phyloP scores from a whole-genome alignment of 257 asterid species.

The Pogostemon cablin region DNA sequence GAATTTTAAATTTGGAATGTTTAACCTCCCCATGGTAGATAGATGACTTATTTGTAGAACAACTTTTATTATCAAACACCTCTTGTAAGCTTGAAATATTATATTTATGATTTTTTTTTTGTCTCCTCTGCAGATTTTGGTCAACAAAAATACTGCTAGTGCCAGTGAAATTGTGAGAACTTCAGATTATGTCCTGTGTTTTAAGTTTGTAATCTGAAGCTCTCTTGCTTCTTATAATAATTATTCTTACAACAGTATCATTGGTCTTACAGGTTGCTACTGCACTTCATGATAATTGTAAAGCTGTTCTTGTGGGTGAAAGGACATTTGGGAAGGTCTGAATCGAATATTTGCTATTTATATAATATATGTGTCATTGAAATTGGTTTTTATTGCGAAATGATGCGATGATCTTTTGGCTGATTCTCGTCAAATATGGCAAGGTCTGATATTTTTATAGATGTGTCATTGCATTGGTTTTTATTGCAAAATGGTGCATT shows the following conservation, averaged over 20 bases:
- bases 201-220: constrained; percentile 20
- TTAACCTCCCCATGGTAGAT: too few species aligned
- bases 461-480: not conserved
- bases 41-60: too few species aligned
- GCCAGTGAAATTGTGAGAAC: constrained; percentile 98
- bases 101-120: not conserved
- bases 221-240: constrained; percentile 18
- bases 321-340: constrained; percentile 94
- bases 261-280: constrained; percentile 83
- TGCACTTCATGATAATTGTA: constrained; percentile 98
- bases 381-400: constrained; percentile 13
- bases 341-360: constrained; percentile 23
- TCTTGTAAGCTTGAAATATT: constrained; percentile 21
- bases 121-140: constrained; percentile 78
- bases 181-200: constrained; percentile 31
- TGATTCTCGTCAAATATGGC: not conserved
- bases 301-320: constrained; percentile 97
- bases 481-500: constrained; percentile 11
- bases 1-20: too few species aligned
- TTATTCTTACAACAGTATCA: constrained; percentile 13
- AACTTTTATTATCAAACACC: not conserved
- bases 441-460: too few species aligned
- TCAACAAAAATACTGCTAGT: constrained; percentile 93
- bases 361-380: constrained; percentile 3
- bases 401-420: not conserved